A percentile compares a stretch with the other conserved stretches of the same genome.
Evolutionary conservation across 257 asterid genomes (phyloP).

Genomic region (Eucommia ulmoides): DNA sequence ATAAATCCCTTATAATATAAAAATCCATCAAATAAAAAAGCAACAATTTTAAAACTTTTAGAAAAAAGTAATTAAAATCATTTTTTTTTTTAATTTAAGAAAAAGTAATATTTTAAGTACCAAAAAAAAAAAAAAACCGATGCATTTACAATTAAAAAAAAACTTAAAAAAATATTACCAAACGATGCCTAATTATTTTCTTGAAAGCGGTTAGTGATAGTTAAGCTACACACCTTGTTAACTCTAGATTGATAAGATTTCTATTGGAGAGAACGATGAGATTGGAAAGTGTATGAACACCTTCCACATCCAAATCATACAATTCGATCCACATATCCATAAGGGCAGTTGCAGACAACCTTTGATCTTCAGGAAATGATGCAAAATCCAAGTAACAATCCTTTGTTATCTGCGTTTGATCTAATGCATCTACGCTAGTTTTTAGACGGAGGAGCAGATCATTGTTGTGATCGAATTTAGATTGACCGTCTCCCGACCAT

Average conservation of each 20-base stretch:
- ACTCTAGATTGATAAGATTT: slow-evolving; percentile 21
- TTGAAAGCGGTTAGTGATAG: no score
- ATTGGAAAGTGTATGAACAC: slow-evolving; percentile 7
- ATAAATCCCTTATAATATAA: no score
- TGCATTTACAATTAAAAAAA: no score
- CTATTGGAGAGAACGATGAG: slow-evolving; percentile 18
- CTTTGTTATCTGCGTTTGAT: slow-evolving; percentile 7
- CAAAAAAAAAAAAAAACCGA: no score
- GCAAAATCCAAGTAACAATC: slow-evolving; percentile 23
- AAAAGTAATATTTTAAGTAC: no score
- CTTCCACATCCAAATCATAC: slow-evolving; percentile 20
- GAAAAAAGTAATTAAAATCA: no score
- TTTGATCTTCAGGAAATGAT: slow-evolving; percentile 25
- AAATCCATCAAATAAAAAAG: no score
- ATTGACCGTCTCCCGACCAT: slow-evolving; percentile 13
- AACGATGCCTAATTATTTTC: no score
- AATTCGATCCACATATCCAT: slow-evolving; percentile 28
- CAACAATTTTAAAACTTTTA: no score
- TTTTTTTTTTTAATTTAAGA: no score
- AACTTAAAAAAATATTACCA: no score
- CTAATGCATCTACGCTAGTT: slow-evolving; percentile 20
- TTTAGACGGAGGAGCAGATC: slow-evolving; percentile 15
- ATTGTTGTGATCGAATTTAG: slow-evolving; percentile 11
- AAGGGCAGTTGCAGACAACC: slow-evolving; percentile 19
- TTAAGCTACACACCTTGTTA: slow-evolving; percentile 22